Evolutionary conservation across 2,329 filamentous ascomycete genomes (phyloP).

Genomic region (Colletotrichum truncatum): DNA sequence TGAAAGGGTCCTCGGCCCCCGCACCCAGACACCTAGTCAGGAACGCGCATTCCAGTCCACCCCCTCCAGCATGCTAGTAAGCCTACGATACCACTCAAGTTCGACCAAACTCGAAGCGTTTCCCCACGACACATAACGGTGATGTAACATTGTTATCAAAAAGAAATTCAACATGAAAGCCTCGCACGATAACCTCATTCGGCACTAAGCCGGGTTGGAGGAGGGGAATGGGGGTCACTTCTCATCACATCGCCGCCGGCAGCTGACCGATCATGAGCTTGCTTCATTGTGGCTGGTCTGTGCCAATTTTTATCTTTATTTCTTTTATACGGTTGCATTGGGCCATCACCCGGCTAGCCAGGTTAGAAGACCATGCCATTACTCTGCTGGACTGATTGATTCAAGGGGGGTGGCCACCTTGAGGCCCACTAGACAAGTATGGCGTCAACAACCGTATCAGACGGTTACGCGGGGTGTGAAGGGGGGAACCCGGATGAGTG

Average conservation of each 20-base stretch:
- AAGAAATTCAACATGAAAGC: neutral
- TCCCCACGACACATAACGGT: neutral
- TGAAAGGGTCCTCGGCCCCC: neutral
- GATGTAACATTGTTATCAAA: slow-evolving; percentile 6
- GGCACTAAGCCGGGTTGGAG: neutral
- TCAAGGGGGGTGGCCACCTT: neutral
- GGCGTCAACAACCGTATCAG: slow-evolving; percentile 12
- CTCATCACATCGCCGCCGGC: slow-evolving; percentile 12
- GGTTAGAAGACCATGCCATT: slow-evolving; percentile 15
- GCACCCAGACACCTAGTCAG: slow-evolving; percentile 14
- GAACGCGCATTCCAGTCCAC: slow-evolving; percentile 20
- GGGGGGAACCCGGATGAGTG: neutral
- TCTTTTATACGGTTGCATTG: slow-evolving; percentile 8
- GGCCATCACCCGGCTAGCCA: neutral
- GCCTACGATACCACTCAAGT: neutral
- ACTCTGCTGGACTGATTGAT: neutral
- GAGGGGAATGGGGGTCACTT: neutral
- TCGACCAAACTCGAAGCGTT: neutral
- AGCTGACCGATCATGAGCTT: slow-evolving; percentile 24
- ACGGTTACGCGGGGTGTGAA: slow-evolving; percentile 1
- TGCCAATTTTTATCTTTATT: slow-evolving; percentile 7
- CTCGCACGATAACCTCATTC: neutral
- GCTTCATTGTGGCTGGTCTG: neutral
- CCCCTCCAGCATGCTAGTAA: neutral
- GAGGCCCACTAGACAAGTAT: slow-evolving; percentile 9